A percentile compares a stretch with the other conserved stretches of the same genome.
phyloP scores from a whole-genome alignment of 768 basidiomycete genomes.

The Suillus variegatus region DNA sequence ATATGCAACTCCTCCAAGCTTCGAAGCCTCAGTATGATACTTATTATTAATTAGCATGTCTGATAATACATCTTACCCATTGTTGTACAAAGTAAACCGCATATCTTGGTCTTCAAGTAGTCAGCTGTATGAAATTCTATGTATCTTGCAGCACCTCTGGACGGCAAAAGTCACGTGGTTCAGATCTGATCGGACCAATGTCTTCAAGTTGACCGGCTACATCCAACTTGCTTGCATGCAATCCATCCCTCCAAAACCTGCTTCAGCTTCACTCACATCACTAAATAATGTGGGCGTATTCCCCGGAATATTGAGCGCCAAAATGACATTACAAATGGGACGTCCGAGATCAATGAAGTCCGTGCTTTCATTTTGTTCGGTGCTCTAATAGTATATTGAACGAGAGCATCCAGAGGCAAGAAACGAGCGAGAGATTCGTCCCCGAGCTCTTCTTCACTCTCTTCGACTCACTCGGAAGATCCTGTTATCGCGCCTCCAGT shows the following conservation, averaged over 20 bases:
- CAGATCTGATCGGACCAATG: not conserved
- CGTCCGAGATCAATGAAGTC: conserved; percentile 2
- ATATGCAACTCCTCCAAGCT: conserved; percentile 14
- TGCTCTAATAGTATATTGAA: conserved; percentile 4
- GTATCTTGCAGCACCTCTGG: not conserved
- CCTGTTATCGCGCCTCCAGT: conserved; percentile 28
- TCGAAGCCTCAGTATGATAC: not conserved
- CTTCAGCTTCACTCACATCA: conserved; percentile 1
- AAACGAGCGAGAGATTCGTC: conserved; percentile 43
- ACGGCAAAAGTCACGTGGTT: not conserved
- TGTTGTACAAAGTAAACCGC: not conserved
- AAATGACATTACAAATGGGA: not conserved
- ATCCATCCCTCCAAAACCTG: conserved; percentile 6
- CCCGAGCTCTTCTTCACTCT: conserved; percentile 35
- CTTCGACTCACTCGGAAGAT: conserved; percentile 33
- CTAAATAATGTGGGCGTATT: not conserved
- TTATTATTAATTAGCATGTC: not conserved
- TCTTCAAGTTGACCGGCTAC: not conserved
- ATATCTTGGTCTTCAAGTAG: not conserved
- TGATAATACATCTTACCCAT: not conserved
- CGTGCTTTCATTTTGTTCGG: not conserved
- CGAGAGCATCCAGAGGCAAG: conserved; percentile 42
- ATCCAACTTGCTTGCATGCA: conserved; percentile 10
- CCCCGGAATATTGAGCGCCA: not conserved
- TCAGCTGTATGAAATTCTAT: not conserved